Base-by-base conservation (phyloP, 2,329 filamentous ascomycete genomes). In the Pyrenophora graminea region DNA sequence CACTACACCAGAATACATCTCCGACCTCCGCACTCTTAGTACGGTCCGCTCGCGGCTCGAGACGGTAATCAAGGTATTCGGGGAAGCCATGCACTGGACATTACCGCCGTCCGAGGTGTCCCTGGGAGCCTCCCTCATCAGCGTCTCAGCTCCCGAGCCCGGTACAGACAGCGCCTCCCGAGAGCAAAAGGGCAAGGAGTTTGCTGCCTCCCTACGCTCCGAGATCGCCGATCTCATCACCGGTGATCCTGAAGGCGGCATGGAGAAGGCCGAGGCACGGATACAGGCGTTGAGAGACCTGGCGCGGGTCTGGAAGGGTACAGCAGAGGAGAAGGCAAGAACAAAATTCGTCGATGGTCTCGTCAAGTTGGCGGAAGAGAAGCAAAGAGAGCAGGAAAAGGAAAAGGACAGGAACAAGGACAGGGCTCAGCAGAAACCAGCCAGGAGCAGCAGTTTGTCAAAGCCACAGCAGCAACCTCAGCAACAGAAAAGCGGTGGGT, bases 61-160 rank as follows among this genome's bases (percentile, higher is more conserved):
- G 59, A 83, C 86, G 1, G 92, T 97, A 19, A 91, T 97, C 66
- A 89, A 90, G 71, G 88, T 87, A 1, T 99, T 99, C 71, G 93
- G 92, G 34, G 88, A 95, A 63, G 93, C 94, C 27, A 96, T 97
- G 90, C 88, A 95, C 63, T 97, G 96, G 82, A 88, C 90, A 1
- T 85, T 97, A 42, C 90, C 93, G 1, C 92, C 93, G 0, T 95
- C 90, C 0, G 91, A 96, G 68, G 76, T 92, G 10, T 93, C 89
- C 0, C 84, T 95, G 49, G 84, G 87, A 39, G 93, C 90, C 1
- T 91, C 89, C 0, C 91, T 97, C 66, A 85, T 97, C 39, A 95
- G 90, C 5, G 91, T 97, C 10, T 96, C 92, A 0, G 90, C 89
- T 0, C 92, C 93, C 0, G 89, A 93, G 48, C 82, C 86, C 0